These are phyloP conservation scores for Atkinsonella hypoxylon DNA, from an alignment of 2,329 filamentous ascomycete genomes.

Conservation along the genomic window DNA sequence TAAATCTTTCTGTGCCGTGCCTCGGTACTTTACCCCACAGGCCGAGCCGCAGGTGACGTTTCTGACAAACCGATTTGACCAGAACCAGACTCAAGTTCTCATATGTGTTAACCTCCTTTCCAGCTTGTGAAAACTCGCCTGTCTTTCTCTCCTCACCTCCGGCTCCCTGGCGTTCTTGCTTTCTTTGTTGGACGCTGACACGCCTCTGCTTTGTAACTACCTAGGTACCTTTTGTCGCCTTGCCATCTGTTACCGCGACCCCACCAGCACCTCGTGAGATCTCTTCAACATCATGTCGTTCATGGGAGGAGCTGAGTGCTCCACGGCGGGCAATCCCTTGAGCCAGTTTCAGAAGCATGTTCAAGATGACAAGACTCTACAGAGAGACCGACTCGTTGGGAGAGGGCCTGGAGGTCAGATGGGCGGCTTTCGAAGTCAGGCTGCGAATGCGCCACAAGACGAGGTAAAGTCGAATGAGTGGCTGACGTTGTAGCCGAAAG, in stretches of 20 bases:
- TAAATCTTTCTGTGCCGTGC: conserved; percentile 1
- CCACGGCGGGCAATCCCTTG: conserved; percentile 87
- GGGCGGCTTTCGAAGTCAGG: conserved; percentile 65
- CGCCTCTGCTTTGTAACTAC: not conserved
- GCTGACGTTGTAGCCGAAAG: not conserved
- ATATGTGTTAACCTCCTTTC: not conserved
- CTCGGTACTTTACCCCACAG: conserved; percentile 12
- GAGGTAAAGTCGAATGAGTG: conserved; percentile 35
- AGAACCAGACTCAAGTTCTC: not conserved
- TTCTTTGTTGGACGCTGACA: not conserved
- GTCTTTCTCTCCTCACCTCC: not conserved
- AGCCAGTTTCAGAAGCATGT: conserved; percentile 97
- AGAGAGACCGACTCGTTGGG: conserved; percentile 78
- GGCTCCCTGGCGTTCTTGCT: not conserved
- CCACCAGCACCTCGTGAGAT: not conserved
- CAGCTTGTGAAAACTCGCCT: not conserved
- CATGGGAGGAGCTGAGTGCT: conserved; percentile 90
- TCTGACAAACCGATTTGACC: conserved; percentile 6
- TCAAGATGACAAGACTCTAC: conserved; percentile 88
- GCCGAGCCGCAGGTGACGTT: conserved; percentile 10
- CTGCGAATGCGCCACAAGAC: conserved; percentile 59
- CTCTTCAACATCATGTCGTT: conserved; percentile 63
- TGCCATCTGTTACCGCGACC: not conserved
- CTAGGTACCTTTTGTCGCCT: not conserved
- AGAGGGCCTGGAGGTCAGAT: conserved; percentile 57